Percentiles rank a stretch among this genome's conserved stretches.
Evolutionary conservation across 345 rosid species (phyloP).

Genomic region (Gossypium ekmanianum): DNA sequence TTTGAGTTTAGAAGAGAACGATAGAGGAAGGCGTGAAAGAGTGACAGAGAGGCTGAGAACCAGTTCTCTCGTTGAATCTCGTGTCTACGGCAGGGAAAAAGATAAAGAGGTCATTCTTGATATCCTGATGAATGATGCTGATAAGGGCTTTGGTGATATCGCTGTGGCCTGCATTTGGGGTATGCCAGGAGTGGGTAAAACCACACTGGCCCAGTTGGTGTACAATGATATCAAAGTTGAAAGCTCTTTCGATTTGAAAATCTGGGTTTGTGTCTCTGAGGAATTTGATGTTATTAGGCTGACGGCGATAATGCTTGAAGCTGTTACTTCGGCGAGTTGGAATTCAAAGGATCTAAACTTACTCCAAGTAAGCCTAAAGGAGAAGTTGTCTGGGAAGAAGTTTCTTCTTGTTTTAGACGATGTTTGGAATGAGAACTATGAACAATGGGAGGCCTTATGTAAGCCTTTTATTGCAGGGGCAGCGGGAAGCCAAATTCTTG

Average conservation of each 20-base stretch:
- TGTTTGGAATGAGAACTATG: slow-evolving; percentile 14
- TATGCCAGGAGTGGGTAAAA: slow-evolving; percentile 30
- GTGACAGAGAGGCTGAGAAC: background rate
- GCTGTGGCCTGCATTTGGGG: slow-evolving; percentile 30
- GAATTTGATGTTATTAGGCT: background rate
- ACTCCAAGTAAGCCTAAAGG: slow-evolving; percentile 13
- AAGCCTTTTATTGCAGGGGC: slow-evolving; percentile 11
- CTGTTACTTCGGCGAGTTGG: background rate
- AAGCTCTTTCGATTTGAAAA: background rate
- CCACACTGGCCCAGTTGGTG: slow-evolving; percentile 26
- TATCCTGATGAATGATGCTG: slow-evolving; percentile 4
- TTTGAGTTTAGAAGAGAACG: slow-evolving; percentile 11
- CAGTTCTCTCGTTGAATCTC: slow-evolving; percentile 8
- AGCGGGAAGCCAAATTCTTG: slow-evolving; percentile 11
- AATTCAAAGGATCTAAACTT: background rate
- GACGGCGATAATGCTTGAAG: background rate
- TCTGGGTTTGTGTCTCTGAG: slow-evolving; percentile 16
- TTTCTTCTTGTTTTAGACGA: slow-evolving; percentile 17
- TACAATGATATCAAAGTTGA: slow-evolving; percentile 8
- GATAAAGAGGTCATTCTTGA: slow-evolving; percentile 20
- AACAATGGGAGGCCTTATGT: slow-evolving; percentile 8
- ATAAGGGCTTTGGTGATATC: background rate
- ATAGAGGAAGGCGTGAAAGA: background rate
- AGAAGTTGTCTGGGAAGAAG: background rate
- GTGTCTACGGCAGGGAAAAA: slow-evolving; percentile 26